phyloP scores from a whole-genome alignment of 1,139 yeast genomes.

The Groenewaldozyma auringiensis region DNA sequence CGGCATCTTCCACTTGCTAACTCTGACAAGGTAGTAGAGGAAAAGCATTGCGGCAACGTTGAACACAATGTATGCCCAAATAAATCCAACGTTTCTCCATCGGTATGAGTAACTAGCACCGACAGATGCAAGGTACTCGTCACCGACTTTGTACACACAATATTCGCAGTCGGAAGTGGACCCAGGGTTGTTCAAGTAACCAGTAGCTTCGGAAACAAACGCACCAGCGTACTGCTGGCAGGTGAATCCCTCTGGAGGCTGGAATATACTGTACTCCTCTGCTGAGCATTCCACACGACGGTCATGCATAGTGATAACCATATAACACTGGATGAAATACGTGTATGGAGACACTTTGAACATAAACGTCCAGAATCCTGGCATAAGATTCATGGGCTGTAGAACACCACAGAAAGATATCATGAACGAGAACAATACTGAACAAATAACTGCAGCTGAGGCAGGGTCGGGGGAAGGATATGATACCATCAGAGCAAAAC shows the following conservation, averaged over 20 bases:
- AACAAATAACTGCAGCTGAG: constrained; percentile 41
- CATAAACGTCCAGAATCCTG: constrained; percentile 55
- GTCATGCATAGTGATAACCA: constrained; percentile 40
- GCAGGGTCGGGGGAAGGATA: constrained; percentile 41
- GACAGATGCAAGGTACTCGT: constrained; percentile 36
- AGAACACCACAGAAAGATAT: constrained; percentile 55
- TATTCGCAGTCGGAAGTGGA: constrained; percentile 40
- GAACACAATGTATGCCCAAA: constrained; percentile 48
- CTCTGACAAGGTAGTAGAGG: constrained; percentile 37
- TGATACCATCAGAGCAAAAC: constrained; percentile 42
- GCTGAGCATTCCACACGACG: constrained; percentile 38
- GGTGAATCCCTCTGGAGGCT: constrained; percentile 44
- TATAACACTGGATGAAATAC: constrained; percentile 43
- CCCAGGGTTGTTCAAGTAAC: constrained; percentile 37
- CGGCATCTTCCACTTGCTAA: constrained; percentile 18
- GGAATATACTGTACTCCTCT: constrained; percentile 41
- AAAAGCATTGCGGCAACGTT: constrained; percentile 41
- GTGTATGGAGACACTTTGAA: constrained; percentile 50
- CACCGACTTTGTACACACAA: constrained; percentile 41
- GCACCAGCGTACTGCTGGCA: constrained; percentile 38
- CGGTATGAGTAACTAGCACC: constrained; percentile 38
- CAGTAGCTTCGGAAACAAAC: constrained; percentile 34
- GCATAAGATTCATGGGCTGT: constrained; percentile 41
- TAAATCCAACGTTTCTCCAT: constrained; percentile 64
- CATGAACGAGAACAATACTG: constrained; percentile 41